Base-by-base conservation (phyloP, 2,329 filamentous ascomycete genomes). In the Coniella vitis region DNA sequence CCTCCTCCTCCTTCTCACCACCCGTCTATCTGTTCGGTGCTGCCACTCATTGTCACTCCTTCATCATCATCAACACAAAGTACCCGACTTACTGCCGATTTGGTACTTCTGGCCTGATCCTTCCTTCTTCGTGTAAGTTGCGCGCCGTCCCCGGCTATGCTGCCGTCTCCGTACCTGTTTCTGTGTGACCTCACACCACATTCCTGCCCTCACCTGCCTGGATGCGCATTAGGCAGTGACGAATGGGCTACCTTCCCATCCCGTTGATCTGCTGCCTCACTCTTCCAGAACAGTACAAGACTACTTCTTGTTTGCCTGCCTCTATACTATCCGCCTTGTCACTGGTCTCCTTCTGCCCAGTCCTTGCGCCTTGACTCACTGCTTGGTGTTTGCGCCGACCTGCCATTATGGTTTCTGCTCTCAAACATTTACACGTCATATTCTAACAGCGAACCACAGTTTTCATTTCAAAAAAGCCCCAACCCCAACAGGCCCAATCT, bases 11-110 rank as follows among this genome's bases (percentile, higher is more conserved):
- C 37, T n/a, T 20, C 17, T 38, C 31, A n/a, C n/a, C n/a, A n/a
- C n/a, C n/a, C n/a, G n/a, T n/a, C n/a, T n/a, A n/a, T n/a, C 45
- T 25, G 36, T 25, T 25, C 45, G 39, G 39, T 29, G 5, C 10
- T 31, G 38, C 19, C 44, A 31, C 45, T 48, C 39, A 35, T 48
- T 51, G 49, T 48, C 45, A 42, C 39, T 51, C 49, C 16, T 51
- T 51, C 35, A 29, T 22, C 38, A 22, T 9, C 7, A 22, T 39
- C 44, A 47, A 32, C 38, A 14, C 13, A 37, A 36, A 38, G 13
- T 29, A 34, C 22, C 16, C 20, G n/a, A 14, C 20, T 16, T 32
- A 22, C 16, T 40, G 25, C 10, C 25, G n/a, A 8, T 34, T 32
- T n/a, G n/a, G n/a, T n/a, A n/a, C 21, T 48, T 36, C 42, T 44